Conservation (phyloP, 2,329 filamentous ascomycete genomes). For the Claviceps fusiformis region DNA sequence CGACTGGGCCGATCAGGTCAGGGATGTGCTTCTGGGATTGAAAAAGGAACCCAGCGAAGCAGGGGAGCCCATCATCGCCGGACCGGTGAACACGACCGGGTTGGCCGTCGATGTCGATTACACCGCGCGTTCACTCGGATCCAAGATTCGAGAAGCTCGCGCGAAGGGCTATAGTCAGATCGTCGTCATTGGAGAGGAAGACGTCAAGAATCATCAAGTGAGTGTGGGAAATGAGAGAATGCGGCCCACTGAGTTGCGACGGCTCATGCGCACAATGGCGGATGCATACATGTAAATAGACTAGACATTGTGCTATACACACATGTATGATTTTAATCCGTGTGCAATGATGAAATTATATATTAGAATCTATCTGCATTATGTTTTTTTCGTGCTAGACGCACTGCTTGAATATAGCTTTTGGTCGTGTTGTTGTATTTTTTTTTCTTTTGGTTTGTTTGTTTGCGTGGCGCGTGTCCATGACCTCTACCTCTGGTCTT, state of each 20-base stretch:
- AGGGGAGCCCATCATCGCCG: conserved; percentile 23
- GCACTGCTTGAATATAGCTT: no score
- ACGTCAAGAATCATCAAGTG: conserved; percentile 46
- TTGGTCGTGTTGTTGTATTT: not conserved
- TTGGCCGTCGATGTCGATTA: conserved; percentile 59
- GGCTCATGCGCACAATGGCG: conserved; percentile 31
- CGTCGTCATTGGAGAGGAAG: conserved; percentile 55
- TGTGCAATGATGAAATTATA: no score
- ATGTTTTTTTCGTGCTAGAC: no score
- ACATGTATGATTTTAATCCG: no score
- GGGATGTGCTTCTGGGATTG: conserved; percentile 37
- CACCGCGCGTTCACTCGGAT: conserved; percentile 45
- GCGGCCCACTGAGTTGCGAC: conserved; percentile 29
- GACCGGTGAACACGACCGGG: conserved; percentile 40
- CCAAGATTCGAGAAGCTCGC: conserved; percentile 63
- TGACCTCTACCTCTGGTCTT: not conserved
- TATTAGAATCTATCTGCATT: no score
- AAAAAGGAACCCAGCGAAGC: conserved; percentile 18
- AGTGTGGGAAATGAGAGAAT: conserved; percentile 27
- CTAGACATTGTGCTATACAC: not conserved
- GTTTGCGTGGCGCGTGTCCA: no score
- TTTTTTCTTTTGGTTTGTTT: no score
- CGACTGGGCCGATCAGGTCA: conserved; percentile 31
- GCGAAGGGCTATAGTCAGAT: conserved; percentile 60
- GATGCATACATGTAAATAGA: conserved; percentile 35